phyloP scores from a whole-genome alignment of 2,329 filamentous ascomycete species.

The Scedosporium minutisporum region DNA sequence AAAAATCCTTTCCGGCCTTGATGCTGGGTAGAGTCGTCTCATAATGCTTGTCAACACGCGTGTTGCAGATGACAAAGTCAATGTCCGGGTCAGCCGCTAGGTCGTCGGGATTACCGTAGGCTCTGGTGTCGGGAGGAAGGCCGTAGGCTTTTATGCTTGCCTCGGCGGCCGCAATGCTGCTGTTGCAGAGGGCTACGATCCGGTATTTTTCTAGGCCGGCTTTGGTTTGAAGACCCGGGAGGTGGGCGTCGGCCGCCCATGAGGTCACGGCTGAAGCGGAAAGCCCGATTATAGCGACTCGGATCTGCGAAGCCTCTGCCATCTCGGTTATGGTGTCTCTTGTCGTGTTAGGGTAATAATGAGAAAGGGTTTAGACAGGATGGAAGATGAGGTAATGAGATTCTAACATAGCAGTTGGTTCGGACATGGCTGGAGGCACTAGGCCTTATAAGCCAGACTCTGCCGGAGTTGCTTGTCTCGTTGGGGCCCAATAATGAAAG shows the following conservation, averaged over 20 bases:
- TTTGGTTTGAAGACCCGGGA: constrained; percentile 30
- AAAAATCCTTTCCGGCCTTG: constrained; percentile 41
- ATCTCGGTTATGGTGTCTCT: too few relatives aligned
- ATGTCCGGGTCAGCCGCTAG: constrained; percentile 33
- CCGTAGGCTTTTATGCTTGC: constrained; percentile 32
- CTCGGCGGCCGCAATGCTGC: constrained; percentile 31
- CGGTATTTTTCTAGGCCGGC: constrained; percentile 30
- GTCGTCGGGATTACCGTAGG: constrained; percentile 39
- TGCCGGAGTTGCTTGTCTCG: too few relatives aligned
- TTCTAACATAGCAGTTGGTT: too few relatives aligned
- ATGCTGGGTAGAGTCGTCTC: constrained; percentile 34
- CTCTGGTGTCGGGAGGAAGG: constrained; percentile 28
- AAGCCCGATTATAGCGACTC: constrained; percentile 48
- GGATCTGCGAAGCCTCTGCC: constrained; percentile 22
- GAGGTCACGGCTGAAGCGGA: constrained; percentile 38
- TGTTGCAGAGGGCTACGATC: constrained; percentile 45
- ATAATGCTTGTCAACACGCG: constrained; percentile 44
- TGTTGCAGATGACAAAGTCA: constrained; percentile 45
- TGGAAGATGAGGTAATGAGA: too few relatives aligned
- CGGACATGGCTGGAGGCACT: too few relatives aligned
- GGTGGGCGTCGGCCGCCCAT: constrained; percentile 34
- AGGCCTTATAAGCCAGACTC: too few relatives aligned
- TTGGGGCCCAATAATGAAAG: too few relatives aligned
- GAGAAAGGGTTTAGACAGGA: too few relatives aligned
- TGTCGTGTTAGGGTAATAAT: too few relatives aligned